Evolutionary conservation across 768 basidiomycete genomes (phyloP), one percentile per base, ranked within the genome.

Genomic region (Russula abietina): DNA sequence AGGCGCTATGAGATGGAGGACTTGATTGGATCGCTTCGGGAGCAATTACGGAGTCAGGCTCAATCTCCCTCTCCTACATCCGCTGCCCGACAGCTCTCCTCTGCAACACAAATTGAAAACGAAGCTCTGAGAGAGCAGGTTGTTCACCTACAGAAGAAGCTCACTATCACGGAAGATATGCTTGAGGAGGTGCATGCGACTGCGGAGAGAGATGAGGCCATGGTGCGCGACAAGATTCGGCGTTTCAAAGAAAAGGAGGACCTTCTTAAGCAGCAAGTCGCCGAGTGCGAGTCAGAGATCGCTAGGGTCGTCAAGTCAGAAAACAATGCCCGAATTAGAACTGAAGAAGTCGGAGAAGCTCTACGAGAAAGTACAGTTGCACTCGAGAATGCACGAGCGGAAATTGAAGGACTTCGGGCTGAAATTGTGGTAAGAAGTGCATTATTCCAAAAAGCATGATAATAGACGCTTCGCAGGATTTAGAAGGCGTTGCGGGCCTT

Each of bases 101-200:
- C 91, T 10, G 95, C 94, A 0, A 82, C 86, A 2, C 85, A 93
- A 70, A 98, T 99, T 66, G 95, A 99, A 73, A 98, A 98, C 69
- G 94, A 98, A 72, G 87, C 84, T 16, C 82, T 98, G 14, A 85
- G 82, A 17, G 94, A 95, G 32, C 95, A 99, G 72, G 81, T 93
- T n/a, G 82, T 84, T 45, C 91, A 98, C 73, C 78, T 96, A 38
- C 88, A 92, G 70, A 84, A 82, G 70, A 89, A 88, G 72, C 80
- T 95, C 32, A 73, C 80, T 2, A 77, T 76, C 43, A 78, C 96
- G 69, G 94, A 98, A 70, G 96, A 96, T 69, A 78, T 84, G 66
- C 80, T 98, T 17, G 93, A 94, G 67, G 93, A 97, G 69, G 77
- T 81, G 1, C 84, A 80, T 26, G 80, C 78, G 2, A 78, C 83